Percentiles rank a stretch among this genome's conserved stretches.
Conservation (phyloP, 345 rosid genomes). For the Limnanthes douglasii region DNA sequence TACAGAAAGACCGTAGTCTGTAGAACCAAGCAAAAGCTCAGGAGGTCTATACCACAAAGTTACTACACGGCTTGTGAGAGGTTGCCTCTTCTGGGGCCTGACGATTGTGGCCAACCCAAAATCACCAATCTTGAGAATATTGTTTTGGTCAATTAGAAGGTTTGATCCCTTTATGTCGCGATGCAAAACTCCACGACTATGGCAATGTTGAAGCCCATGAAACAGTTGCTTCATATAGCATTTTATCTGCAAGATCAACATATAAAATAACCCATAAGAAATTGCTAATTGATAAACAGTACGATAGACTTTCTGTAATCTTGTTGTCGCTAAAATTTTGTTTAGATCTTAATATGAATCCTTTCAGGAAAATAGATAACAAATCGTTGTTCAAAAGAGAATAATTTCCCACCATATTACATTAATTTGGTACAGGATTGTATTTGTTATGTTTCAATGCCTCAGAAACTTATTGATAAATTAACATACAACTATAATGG, state of each 20-base stretch:
- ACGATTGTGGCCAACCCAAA: slow-evolving; percentile 46
- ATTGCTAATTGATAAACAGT: too few species aligned
- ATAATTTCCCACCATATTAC: too few species aligned
- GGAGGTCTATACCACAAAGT: slow-evolving; percentile 25
- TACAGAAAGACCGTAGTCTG: slow-evolving; percentile 19
- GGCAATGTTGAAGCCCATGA: slow-evolving; percentile 49
- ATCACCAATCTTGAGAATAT: slow-evolving; percentile 52
- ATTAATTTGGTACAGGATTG: too few species aligned
- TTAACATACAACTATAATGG: too few species aligned
- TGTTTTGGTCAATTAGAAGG: slow-evolving; percentile 33
- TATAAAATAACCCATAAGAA: neutral
- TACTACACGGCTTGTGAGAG: slow-evolving; percentile 25
- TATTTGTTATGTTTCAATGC: too few species aligned
- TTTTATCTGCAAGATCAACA: slow-evolving; percentile 35
- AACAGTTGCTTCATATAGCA: slow-evolving; percentile 56
- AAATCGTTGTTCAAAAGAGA: too few species aligned
- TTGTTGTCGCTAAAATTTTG: too few species aligned
- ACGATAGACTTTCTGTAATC: too few species aligned
- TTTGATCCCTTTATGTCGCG: slow-evolving; percentile 65
- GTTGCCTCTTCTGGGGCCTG: slow-evolving; percentile 12
- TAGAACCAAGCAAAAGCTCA: slow-evolving; percentile 20
- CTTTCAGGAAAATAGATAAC: too few species aligned
- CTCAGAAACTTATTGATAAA: too few species aligned
- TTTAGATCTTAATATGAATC: too few species aligned
- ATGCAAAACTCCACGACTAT: slow-evolving; percentile 44